These are phyloP conservation scores for Brettanomyces bruxellensis DNA, from an alignment of 805 yeast genomes.

Conservation along the genomic window DNA sequence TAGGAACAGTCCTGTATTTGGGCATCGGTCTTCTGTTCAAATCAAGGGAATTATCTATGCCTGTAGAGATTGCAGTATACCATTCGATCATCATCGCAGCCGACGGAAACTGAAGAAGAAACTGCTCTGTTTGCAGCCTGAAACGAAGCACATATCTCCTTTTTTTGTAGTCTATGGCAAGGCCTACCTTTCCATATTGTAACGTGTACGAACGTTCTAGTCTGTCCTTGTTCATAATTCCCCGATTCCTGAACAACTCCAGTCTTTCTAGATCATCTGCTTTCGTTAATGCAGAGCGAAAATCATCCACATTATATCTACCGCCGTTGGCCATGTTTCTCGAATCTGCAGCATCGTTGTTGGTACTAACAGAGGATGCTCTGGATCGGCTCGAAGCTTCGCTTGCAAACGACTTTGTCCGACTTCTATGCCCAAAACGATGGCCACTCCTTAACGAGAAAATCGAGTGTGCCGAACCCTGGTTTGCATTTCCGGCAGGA, in stretches of 20 bases:
- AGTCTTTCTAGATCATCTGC: constrained; percentile 19
- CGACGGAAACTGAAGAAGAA: constrained; percentile 54
- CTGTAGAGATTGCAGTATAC: constrained; percentile 65
- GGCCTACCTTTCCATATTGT: constrained; percentile 77
- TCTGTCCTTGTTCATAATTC: constrained; percentile 24
- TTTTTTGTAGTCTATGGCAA: constrained; percentile 79
- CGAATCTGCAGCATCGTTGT: constrained; percentile 2
- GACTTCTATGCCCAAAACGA: not conserved
- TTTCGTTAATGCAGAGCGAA: constrained; percentile 21
- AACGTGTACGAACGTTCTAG: constrained; percentile 63
- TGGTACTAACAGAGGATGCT: not conserved
- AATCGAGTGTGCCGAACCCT: not conserved
- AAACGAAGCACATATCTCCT: constrained; percentile 59
- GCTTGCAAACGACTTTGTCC: too few relatives aligned
- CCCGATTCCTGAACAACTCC: constrained; percentile 11
- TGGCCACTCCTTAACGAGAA: not conserved
- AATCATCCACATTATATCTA: constrained; percentile 4
- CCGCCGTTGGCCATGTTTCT: too few relatives aligned
- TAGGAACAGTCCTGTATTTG: constrained; percentile 69
- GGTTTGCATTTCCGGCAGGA: not conserved
- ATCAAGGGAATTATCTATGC: constrained; percentile 75
- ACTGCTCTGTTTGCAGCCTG: constrained; percentile 78
- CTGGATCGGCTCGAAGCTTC: too few relatives aligned
- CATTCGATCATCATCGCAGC: constrained; percentile 67
- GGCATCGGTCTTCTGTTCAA: constrained; percentile 65